phyloP scores from a whole-genome alignment of 2,329 filamentous ascomycete species.

The Aspergillus costaricaensis region DNA sequence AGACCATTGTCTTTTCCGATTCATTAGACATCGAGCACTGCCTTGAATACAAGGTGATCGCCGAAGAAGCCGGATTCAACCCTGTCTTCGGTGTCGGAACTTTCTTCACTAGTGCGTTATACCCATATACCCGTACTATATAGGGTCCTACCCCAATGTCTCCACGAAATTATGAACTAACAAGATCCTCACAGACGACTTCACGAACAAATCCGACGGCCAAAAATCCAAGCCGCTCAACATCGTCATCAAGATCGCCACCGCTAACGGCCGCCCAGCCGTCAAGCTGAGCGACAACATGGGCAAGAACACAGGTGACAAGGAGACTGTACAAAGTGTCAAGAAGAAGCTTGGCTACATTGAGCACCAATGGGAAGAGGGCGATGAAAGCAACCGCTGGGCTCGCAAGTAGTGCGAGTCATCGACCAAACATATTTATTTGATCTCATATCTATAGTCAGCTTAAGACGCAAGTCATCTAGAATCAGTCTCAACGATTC shows the following conservation, averaged over 20 bases:
- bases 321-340: conserved; percentile 73
- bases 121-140: neutral
- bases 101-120: conserved; percentile 73
- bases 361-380: conserved; percentile 79
- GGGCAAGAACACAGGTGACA: conserved; percentile 92
- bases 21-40: conserved; percentile 89
- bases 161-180: neutral
- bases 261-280: conserved; percentile 75
- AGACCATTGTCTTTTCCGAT: conserved; percentile 93
- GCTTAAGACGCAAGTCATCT: neutral
- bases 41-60: conserved; percentile 82
- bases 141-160: neutral
- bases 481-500: neutral
- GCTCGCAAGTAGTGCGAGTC: neutral
- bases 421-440: too few species aligned
- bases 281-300: conserved; percentile 93
- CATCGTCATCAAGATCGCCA: conserved; percentile 96
- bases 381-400: conserved; percentile 52
- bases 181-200: conserved; percentile 66
- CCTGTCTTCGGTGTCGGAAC: conserved; percentile 94
- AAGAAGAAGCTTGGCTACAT: conserved; percentile 84
- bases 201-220: conserved; percentile 68
- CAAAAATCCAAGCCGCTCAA: conserved; percentile 89
- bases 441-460: neutral
- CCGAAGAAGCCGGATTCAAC: conserved; percentile 77